phyloP scores from a whole-genome alignment of 2,329 filamentous ascomycete genomes.

The Drechslera avenae region DNA sequence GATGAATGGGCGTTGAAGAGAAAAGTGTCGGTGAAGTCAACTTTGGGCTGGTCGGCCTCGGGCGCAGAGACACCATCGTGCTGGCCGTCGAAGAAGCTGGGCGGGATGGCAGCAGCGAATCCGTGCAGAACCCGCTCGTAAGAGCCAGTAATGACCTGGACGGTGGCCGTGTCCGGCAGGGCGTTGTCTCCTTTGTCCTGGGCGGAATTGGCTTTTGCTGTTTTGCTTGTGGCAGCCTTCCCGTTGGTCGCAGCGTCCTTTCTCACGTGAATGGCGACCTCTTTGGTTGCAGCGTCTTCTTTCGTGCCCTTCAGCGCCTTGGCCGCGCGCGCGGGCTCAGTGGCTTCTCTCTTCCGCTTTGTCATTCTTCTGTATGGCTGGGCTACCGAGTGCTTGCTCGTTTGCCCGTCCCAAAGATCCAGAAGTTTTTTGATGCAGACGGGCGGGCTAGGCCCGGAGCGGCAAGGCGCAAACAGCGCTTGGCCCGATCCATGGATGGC shows the following conservation, averaged over 20 bases:
- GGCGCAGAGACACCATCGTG: slow-evolving; percentile 17
- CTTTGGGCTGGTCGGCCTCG: slow-evolving; percentile 38
- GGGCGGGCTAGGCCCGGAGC: slow-evolving; percentile 22
- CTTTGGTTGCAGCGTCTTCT: slow-evolving; percentile 25
- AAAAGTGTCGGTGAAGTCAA: slow-evolving; percentile 87
- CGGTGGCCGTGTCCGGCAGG: slow-evolving; percentile 46
- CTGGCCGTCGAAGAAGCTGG: slow-evolving; percentile 36
- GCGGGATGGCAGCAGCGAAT: slow-evolving; percentile 73
- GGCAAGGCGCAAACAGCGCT: slow-evolving; percentile 8
- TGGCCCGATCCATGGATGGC: slow-evolving; percentile 7
- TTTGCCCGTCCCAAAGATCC: slow-evolving; percentile 16
- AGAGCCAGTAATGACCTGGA: slow-evolving; percentile 90
- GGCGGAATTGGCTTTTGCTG: slow-evolving; percentile 10
- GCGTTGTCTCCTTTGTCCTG: slow-evolving; percentile 8
- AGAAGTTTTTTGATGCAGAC: slow-evolving; percentile 32
- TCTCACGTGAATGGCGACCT: slow-evolving; percentile 19
- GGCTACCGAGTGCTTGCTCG: slow-evolving; percentile 12
- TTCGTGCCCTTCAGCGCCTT: slow-evolving; percentile 37
- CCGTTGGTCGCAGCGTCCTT: slow-evolving; percentile 25
- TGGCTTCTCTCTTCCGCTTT: slow-evolving; percentile 45
- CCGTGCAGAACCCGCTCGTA: slow-evolving; percentile 95
- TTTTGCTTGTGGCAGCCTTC: slow-evolving; percentile 23
- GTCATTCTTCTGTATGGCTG: slow-evolving; percentile 42
- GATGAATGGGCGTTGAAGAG: slow-evolving; percentile 93
- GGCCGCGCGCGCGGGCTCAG: slow-evolving; percentile 20